phyloP scores from a whole-genome alignment of 768 basidiomycete species.

The Cyathus striatus region DNA sequence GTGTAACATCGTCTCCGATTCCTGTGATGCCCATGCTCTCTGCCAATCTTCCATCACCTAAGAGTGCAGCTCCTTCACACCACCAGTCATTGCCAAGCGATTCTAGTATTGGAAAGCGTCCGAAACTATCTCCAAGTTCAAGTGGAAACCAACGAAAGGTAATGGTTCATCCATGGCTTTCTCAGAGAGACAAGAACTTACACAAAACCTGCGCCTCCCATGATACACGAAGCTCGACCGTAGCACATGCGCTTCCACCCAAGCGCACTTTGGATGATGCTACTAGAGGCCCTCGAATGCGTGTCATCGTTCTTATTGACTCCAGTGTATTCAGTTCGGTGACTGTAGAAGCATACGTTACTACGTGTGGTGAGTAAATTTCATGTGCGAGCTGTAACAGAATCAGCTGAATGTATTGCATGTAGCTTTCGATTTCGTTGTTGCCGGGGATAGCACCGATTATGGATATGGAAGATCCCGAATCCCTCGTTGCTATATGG shows the following conservation, averaged over 20 bases:
- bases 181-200: background rate
- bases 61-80: too few relatives aligned
- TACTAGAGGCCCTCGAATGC: background rate
- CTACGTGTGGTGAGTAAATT: background rate
- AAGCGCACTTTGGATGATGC: conserved; percentile 1
- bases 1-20: background rate
- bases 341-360: background rate
- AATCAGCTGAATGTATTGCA: background rate
- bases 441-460: background rate
- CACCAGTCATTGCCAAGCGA: too few relatives aligned
- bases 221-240: conserved; percentile 1
- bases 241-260: background rate
- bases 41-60: too few relatives aligned
- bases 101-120: too few relatives aligned
- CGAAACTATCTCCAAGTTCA: too few relatives aligned
- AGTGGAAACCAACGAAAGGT: too few relatives aligned
- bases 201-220: background rate
- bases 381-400: background rate
- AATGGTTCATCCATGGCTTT: background rate
- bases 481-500: conserved; percentile 3
- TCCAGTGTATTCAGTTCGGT: background rate
- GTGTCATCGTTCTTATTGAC: background rate
- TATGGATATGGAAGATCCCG: conserved; percentile 1
- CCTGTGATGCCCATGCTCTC: too few relatives aligned
- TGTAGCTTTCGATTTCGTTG: background rate